Percentiles rank a stretch among this genome's conserved stretches.
Conservation (phyloP, 257 asterid species). For the Prunella vulgaris region DNA sequence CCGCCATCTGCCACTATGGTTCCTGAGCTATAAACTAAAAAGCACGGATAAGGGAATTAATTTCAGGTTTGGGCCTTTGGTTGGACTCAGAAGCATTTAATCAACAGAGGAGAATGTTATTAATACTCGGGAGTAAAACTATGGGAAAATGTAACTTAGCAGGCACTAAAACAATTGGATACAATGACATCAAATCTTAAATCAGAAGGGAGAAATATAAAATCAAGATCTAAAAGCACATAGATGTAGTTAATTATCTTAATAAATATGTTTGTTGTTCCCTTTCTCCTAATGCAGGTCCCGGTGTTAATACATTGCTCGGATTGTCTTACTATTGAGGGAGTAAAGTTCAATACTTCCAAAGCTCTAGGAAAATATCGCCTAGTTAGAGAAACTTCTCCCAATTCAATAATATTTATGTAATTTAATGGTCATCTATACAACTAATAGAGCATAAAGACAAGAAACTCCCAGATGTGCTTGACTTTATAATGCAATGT, state of each 20-base stretch:
- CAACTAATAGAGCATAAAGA: too few relatives aligned
- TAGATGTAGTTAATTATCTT: slow-evolving; percentile 32
- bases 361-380: slow-evolving; percentile 42
- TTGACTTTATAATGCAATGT: too few relatives aligned
- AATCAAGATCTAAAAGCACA: background rate
- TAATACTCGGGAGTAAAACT: background rate
- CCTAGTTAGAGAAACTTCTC: background rate
- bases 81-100: background rate
- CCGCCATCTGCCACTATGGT: too few relatives aligned
- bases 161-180: background rate
- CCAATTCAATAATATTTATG: background rate
- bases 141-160: background rate
- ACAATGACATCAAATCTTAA: background rate
- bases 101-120: background rate
- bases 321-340: slow-evolving; percentile 52
- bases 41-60: too few relatives aligned
- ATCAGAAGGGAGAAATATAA: background rate
- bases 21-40: too few relatives aligned
- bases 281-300: slow-evolving; percentile 73
- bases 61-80: background rate
- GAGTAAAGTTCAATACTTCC: slow-evolving; percentile 64
- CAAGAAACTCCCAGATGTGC: too few relatives aligned
- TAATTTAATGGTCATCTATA: background rate
- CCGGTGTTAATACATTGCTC: slow-evolving; percentile 71
- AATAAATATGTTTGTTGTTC: slow-evolving; percentile 67